A percentile compares a stretch with the other conserved stretches of the same genome.
phyloP scores from a whole-genome alignment of 192 early-diverging fungal species.

The Thoreauomyces humboldtii region DNA sequence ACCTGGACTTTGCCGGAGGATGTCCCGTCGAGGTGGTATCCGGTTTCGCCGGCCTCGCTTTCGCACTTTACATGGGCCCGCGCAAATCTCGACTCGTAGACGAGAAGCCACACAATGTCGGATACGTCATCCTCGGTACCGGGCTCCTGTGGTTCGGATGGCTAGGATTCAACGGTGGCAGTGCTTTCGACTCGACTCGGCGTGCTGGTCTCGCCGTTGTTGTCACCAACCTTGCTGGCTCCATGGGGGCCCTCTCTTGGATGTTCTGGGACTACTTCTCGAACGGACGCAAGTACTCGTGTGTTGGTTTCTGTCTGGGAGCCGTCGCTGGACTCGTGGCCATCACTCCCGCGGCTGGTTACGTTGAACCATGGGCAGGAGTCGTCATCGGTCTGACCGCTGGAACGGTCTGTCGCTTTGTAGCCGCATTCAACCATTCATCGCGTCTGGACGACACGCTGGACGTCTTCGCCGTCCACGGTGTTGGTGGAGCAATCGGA shows the following conservation, averaged over 20 bases:
- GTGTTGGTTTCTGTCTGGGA: slow-evolving; percentile 85
- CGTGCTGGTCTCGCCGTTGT: slow-evolving; percentile 74
- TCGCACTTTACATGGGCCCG: slow-evolving; percentile 78
- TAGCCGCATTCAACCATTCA: slow-evolving; percentile 56
- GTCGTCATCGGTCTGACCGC: slow-evolving; percentile 74
- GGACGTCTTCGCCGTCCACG: slow-evolving; percentile 84
- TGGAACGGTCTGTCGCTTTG: slow-evolving; percentile 59
- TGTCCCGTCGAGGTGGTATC: slow-evolving; percentile 79
- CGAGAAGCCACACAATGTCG: slow-evolving; percentile 76
- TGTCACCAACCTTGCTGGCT: slow-evolving; percentile 72
- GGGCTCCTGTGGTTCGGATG: slow-evolving; percentile 88
- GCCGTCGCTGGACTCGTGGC: slow-evolving; percentile 86
- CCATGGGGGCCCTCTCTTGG: slow-evolving; percentile 70
- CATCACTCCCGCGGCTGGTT: slow-evolving; percentile 83
- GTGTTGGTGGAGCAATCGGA: slow-evolving; percentile 73
- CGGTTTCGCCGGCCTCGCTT: slow-evolving; percentile 76
- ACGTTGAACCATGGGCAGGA: slow-evolving; percentile 67
- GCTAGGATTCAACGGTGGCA: slow-evolving; percentile 85
- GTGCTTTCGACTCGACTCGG: slow-evolving; percentile 66
- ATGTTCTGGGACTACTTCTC: slow-evolving; percentile 67
- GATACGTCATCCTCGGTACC: slow-evolving; percentile 79
- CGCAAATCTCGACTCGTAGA: slow-evolving; percentile 63
- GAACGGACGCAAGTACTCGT: slow-evolving; percentile 67
- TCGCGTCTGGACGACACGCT: slow-evolving; percentile 49
- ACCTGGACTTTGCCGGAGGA: slow-evolving; percentile 86